Conservation (phyloP, 768 basidiomycete genomes). For the Amanita subjunquillea region DNA sequence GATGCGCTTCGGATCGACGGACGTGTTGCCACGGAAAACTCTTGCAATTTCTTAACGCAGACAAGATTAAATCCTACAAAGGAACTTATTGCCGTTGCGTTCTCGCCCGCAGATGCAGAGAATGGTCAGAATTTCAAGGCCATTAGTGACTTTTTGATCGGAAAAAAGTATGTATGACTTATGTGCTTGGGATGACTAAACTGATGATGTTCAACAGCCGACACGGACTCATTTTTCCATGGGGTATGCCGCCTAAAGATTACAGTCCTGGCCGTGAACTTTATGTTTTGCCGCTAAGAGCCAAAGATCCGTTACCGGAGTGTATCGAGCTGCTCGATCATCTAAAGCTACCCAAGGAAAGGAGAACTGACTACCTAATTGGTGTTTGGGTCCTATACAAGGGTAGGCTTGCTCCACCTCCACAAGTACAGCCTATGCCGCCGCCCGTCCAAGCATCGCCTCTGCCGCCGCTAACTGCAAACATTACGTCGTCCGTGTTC, state of each 20-base stretch:
- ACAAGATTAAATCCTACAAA: constrained; percentile 68
- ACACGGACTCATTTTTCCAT: constrained; percentile 80
- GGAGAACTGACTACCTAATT: constrained; percentile 59
- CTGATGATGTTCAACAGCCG: constrained; percentile 37
- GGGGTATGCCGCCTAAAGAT: constrained; percentile 69
- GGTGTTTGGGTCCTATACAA: constrained; percentile 82
- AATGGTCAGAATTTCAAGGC: constrained; percentile 45
- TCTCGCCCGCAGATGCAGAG: constrained; percentile 40
- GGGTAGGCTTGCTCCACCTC: constrained; percentile 55
- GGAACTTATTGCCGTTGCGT: constrained; percentile 71
- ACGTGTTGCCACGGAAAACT: constrained; percentile 68
- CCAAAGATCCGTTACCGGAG: constrained; percentile 65
- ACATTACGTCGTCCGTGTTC: constrained; percentile 9
- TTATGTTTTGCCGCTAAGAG: constrained; percentile 71
- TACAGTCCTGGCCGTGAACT: constrained; percentile 74
- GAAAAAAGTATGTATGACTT: constrained; percentile 18
- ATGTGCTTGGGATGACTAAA: constrained; percentile 4
- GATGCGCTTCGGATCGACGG: constrained; percentile 71
- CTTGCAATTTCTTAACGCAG: constrained; percentile 69
- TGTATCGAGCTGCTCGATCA: constrained; percentile 79
- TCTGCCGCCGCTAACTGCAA: constrained; percentile 12
- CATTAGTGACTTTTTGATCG: constrained; percentile 56
- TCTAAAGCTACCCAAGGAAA: constrained; percentile 52
- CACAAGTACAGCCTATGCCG: constrained; percentile 17
- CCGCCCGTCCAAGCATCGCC: constrained; percentile 12